These are phyloP conservation scores for Phytopythium chamaehyphon DNA, from an alignment of 352 stramenopile genomes.

Conservation along the genomic window DNA sequence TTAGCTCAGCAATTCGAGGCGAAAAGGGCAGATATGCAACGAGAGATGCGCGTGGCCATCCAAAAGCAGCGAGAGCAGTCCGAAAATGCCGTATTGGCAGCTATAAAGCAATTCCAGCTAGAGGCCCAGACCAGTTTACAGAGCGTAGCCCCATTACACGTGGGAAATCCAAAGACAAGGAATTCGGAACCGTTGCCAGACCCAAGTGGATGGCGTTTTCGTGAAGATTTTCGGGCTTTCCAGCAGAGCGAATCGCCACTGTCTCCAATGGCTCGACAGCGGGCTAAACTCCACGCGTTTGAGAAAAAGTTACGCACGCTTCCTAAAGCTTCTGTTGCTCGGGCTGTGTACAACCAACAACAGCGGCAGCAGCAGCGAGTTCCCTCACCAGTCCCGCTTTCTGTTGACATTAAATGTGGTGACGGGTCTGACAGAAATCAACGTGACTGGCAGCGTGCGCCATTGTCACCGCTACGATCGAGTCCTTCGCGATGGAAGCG, in stretches of 20 bases:
- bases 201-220: conserved; percentile 3
- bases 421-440: too few species aligned
- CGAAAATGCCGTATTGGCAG: conserved; percentile 29
- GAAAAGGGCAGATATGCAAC: conserved; percentile 49
- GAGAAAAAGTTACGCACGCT: conserved; percentile 53
- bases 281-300: conserved; percentile 47
- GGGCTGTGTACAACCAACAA: conserved; percentile 22
- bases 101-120: conserved; percentile 43
- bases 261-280: conserved; percentile 46
- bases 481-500: conserved; percentile 48
- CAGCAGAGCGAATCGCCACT: conserved; percentile 3
- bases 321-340: conserved; percentile 39
- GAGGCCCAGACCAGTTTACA: conserved; percentile 29
- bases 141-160: too few species aligned
- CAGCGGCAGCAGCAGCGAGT: neutral
- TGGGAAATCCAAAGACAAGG: too few species aligned
- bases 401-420: too few species aligned
- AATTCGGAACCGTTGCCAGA: too few species aligned
- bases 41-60: conserved; percentile 44
- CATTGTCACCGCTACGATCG: conserved; percentile 42
- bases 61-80: conserved; percentile 35
- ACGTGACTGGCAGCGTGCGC: conserved; percentile 20
- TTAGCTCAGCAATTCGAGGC: conserved; percentile 61
- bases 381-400: neutral
- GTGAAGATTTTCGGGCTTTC: conserved; percentile 6